Percentiles rank a stretch among this genome's conserved stretches.
Evolutionary conservation across 768 basidiomycete species (phyloP).

Genomic region (Phaeolepiota aurea): DNA sequence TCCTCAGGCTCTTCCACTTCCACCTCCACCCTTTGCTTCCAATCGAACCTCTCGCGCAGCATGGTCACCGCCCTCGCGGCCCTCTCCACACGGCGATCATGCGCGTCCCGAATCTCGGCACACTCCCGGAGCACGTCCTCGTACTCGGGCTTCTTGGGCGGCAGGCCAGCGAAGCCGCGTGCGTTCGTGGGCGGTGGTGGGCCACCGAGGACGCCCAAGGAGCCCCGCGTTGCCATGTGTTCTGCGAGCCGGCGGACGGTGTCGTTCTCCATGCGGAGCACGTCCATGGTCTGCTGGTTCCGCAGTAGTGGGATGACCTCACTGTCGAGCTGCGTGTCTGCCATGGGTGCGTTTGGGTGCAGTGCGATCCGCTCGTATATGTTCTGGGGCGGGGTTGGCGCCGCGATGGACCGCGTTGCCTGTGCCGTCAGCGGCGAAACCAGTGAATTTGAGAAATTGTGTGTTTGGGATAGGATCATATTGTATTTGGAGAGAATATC

Average conservation of each 20-base stretch:
- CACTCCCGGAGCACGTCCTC: conserved; percentile 64
- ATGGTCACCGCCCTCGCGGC: conserved; percentile 74
- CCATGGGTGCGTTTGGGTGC: conserved; percentile 49
- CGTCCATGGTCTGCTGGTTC: conserved; percentile 74
- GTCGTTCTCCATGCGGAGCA: conserved; percentile 62
- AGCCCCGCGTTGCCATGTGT: conserved; percentile 55
- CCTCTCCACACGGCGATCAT: conserved; percentile 69
- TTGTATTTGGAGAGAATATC: conserved; percentile 85
- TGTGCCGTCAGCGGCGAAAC: conserved; percentile 26
- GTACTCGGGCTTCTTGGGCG: conserved; percentile 35
- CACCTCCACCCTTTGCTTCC: conserved; percentile 75
- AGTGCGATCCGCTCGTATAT: conserved; percentile 60
- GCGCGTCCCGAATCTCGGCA: conserved; percentile 54
- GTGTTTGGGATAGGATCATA: conserved; percentile 74
- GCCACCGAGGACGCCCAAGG: conserved; percentile 37
- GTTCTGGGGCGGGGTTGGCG: conserved; percentile 22
- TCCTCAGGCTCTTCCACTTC: conserved; percentile 77
- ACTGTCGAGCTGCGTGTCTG: conserved; percentile 63
- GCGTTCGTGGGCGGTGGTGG: conserved; percentile 19
- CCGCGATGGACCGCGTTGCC: conserved; percentile 5
- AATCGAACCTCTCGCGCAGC: conserved; percentile 74
- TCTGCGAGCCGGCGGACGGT: conserved; percentile 64
- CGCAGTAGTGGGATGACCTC: conserved; percentile 69
- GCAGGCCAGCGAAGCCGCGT: conserved; percentile 7
- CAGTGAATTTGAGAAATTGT: conserved; percentile 63